These are phyloP conservation scores for Trichoderma erinaceum DNA, from an alignment of 495 filamentous ascomycete genomes.

Conservation along the genomic window DNA sequence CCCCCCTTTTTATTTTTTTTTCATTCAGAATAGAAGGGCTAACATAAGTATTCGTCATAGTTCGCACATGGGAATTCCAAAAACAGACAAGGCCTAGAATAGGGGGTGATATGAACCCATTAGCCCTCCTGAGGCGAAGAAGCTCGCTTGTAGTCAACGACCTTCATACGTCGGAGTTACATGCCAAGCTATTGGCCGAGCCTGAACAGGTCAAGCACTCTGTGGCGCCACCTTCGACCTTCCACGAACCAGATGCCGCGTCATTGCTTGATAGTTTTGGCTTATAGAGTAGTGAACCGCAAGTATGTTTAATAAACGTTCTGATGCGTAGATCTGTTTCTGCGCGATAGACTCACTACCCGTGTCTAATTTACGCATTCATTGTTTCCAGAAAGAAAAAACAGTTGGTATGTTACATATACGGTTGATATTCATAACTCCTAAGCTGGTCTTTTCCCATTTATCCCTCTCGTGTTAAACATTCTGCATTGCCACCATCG, in stretches of 20 bases:
- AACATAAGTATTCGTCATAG: slow-evolving; percentile 25
- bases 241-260: slow-evolving; percentile 79
- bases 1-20: no score
- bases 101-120: slow-evolving; percentile 51
- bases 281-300: slow-evolving; percentile 34
- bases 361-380: no score
- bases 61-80: slow-evolving; percentile 85
- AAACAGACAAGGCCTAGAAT: slow-evolving; percentile 34
- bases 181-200: slow-evolving; percentile 46
- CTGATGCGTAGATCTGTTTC: no score
- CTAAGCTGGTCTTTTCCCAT: no score
- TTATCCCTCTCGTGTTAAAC: no score
- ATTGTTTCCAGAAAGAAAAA: no score
- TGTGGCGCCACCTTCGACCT: slow-evolving; percentile 61
- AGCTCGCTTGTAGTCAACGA: slow-evolving; percentile 79
- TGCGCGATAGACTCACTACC: no score
- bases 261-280: slow-evolving; percentile 70
- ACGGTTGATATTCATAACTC: no score
- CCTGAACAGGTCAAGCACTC: slow-evolving; percentile 44
- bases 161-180: slow-evolving; percentile 10
- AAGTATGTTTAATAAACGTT: neutral
- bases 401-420: no score
- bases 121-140: slow-evolving; percentile 62
- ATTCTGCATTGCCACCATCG: neutral
- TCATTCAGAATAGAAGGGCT: neutral